Conservation (phyloP, 805 yeast species). For the Myxozyma neotropica region DNA sequence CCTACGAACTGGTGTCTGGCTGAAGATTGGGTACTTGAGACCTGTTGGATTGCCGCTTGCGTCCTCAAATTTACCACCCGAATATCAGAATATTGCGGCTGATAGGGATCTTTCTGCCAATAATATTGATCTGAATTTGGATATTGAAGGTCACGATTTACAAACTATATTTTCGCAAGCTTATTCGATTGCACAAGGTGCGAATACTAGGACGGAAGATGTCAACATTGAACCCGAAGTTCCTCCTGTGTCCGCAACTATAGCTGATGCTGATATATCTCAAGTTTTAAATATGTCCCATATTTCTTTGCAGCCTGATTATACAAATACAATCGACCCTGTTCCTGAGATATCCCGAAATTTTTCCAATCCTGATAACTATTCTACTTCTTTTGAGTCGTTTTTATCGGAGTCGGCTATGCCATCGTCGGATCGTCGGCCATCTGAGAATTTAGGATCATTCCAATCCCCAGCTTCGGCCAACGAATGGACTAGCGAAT, state of each 20-base stretch:
- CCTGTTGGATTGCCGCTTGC: constrained; percentile 27
- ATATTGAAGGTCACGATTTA: neutral
- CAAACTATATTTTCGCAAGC: constrained; percentile 4
- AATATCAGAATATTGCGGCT: constrained; percentile 4
- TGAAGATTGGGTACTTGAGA: constrained; percentile 19
- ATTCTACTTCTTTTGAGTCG: too few relatives aligned
- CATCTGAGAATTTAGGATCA: neutral
- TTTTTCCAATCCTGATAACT: too few relatives aligned
- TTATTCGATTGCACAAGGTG: neutral
- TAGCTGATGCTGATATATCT: neutral
- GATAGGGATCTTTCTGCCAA: neutral
- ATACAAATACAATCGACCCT: neutral
- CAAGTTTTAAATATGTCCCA: neutral
- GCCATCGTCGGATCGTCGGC: too few relatives aligned
- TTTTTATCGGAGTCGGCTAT: too few relatives aligned
- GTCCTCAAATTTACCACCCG: constrained; percentile 17
- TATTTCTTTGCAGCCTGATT: constrained; percentile 1
- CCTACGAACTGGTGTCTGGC: constrained; percentile 26
- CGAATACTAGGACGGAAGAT: neutral
- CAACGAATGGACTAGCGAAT: neutral
- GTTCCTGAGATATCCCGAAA: neutral
- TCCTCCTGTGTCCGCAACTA: neutral
- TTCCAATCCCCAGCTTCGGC: neutral
- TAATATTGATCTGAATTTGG: neutral
- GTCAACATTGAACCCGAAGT: too few relatives aligned